phyloP scores from a whole-genome alignment of 1,139 yeast genomes.

The Candida sanyaensis region DNA sequence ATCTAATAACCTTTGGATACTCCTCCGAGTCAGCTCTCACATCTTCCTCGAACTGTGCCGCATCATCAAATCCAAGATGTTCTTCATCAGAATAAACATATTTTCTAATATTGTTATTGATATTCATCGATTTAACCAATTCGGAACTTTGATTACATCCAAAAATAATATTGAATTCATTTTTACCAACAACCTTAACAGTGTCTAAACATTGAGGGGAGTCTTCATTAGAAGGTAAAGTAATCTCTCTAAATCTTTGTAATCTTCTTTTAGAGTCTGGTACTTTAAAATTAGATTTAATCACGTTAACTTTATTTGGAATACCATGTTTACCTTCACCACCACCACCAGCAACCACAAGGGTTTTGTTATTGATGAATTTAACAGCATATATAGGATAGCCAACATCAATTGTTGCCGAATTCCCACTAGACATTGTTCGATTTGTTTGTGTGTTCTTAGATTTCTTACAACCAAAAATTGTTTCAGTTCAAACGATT shows the following conservation, averaged over 20 bases:
- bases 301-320: constrained; percentile 80
- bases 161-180: constrained; percentile 49
- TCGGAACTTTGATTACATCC: constrained; percentile 73
- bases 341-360: constrained; percentile 90
- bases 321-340: constrained; percentile 91
- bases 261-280: constrained; percentile 51
- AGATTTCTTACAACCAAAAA: background rate
- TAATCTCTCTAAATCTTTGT: constrained; percentile 64
- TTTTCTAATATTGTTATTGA: constrained; percentile 74
- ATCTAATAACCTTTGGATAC: constrained; percentile 58
- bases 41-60: constrained; percentile 52
- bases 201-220: constrained; percentile 73
- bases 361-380: constrained; percentile 61
- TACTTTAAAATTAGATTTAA: constrained; percentile 57
- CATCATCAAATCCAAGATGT: constrained; percentile 61
- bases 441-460: background rate
- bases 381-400: constrained; percentile 83
- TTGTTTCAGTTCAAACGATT: background rate
- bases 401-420: constrained; percentile 56
- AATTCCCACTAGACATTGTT: constrained; percentile 34
- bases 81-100: constrained; percentile 57
- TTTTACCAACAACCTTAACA: constrained; percentile 26
- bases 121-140: constrained; percentile 56
- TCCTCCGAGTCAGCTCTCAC: constrained; percentile 42
- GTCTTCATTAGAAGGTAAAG: constrained; percentile 64